Percentiles rank a stretch among this genome's conserved stretches.
phyloP scores from a whole-genome alignment of 78 protist species.

The Dictyostelium citrinum region DNA sequence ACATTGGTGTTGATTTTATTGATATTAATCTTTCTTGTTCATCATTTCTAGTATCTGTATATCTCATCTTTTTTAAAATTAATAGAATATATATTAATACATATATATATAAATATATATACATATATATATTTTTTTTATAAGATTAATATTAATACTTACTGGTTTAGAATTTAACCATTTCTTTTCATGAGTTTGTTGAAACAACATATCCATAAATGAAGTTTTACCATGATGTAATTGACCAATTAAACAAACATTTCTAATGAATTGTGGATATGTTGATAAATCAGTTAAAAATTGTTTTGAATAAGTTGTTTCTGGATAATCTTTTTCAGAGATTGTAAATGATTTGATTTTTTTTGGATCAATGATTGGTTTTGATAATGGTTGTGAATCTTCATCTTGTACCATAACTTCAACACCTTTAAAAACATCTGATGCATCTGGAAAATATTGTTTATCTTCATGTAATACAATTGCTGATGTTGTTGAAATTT shows the following conservation, averaged over 20 bases:
- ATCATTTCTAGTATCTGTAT: slow-evolving; percentile 94
- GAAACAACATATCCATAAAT: slow-evolving; percentile 92
- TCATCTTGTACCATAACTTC: slow-evolving; percentile 98
- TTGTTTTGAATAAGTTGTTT: slow-evolving; percentile 57
- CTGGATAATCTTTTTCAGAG: slow-evolving; percentile 49
- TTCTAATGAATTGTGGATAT: slow-evolving; percentile 90
- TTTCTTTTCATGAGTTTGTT: slow-evolving; percentile 91
- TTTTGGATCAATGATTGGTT: slow-evolving; percentile 97
- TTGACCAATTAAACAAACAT: slow-evolving; percentile 92
- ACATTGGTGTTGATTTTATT: slow-evolving; percentile 95
- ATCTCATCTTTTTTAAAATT: slow-evolving; percentile 66
- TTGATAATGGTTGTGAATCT: slow-evolving; percentile 95
- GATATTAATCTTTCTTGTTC: slow-evolving; percentile 94
- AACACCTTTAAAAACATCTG: slow-evolving; percentile 91
- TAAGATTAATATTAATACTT: background rate
- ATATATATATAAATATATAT: background rate
- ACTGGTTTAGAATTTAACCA: slow-evolving; percentile 58
- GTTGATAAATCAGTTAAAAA: slow-evolving; percentile 79
- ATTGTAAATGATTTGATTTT: slow-evolving; percentile 3
- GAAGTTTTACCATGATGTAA: slow-evolving; percentile 97
- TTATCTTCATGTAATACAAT: slow-evolving; percentile 98
- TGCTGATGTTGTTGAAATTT: slow-evolving; percentile 24
- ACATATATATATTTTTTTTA: too few species aligned
- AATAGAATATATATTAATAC: background rate
- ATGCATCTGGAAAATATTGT: slow-evolving; percentile 95